Base-by-base conservation (phyloP, 2,329 filamentous ascomycete genomes). In the Fusarium sp. region DNA sequence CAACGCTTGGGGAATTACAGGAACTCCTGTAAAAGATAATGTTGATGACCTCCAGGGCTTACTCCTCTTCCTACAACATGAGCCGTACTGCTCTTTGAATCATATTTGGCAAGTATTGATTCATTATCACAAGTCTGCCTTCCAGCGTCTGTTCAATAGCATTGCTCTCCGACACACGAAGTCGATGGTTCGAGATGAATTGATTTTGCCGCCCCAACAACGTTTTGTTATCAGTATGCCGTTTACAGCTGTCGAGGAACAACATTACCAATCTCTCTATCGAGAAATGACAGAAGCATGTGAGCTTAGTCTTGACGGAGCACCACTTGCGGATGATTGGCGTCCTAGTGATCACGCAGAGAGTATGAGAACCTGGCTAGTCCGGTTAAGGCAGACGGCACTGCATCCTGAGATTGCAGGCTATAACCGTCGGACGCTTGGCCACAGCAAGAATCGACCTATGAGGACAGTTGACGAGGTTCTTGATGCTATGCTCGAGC, bases 1-100 rank as follows among this genome's bases (percentile, higher is more conserved):
- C 67, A 94, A 97, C 79, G 90, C 93, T 3, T 98, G 96, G 96
- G 94, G 91, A 15, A 89, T 99, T 40, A 95, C 93, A 0, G 96
- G 78, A 41, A 99, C 96, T 1, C 96, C 96, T 0, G 85, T 98
- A 37, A 91, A 92, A 68, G 92, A 93, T 68, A 87, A 93, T 65
- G 86, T 95, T 32, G 79, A 81, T 72, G 95, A 97, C 77, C 82
- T 97, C 9, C 89, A 90, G 68, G 95, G 95, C 0, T 82, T 98
- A 6, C 78, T 98, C 1, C 82, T 92, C 1, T 98, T 99, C 71
- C 84, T 98, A 10, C 86, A 87, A 19, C 94, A 91, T 73, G 86
- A 93, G 61, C 93, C 94, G 3, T 95, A 92, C 74, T 90, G 87
- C 55, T 87, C 86, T 7, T 86, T 85, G 13, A 81, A 84, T 9